These are phyloP conservation scores for Thinopyrum obtusiflorum DNA, from an alignment of 202 grass and related monocot species.

Conservation along the genomic window DNA sequence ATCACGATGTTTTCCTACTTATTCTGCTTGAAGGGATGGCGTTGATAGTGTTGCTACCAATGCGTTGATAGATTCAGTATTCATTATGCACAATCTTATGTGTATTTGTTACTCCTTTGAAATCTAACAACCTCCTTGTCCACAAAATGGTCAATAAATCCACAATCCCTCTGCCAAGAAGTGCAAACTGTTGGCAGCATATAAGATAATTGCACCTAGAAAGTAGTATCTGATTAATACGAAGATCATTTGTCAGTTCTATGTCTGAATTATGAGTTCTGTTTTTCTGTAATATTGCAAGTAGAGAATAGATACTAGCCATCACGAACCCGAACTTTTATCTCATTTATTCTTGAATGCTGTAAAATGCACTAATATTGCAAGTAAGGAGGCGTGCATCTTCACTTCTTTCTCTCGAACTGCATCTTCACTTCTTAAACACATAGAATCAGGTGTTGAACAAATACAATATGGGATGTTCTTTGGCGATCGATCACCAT, in stretches of 20 bases:
- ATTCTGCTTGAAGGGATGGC: not conserved
- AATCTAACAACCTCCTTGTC: too few relatives aligned
- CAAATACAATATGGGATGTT: not conserved
- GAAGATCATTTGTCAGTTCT: not conserved
- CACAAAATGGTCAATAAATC: not conserved
- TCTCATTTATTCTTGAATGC: not conserved
- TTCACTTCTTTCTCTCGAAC: too few relatives aligned
- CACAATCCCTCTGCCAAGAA: not conserved
- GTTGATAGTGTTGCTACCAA: not conserved
- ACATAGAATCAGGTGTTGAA: not conserved
- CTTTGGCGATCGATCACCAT: not conserved
- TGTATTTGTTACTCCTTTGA: too few relatives aligned
- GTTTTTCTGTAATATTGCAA: not conserved
- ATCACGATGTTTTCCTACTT: not conserved
- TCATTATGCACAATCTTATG: too few relatives aligned
- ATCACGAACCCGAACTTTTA: not conserved
- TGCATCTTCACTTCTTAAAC: not conserved
- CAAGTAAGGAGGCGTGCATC: not conserved
- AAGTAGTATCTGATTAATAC: not conserved
- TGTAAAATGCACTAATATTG: not conserved
- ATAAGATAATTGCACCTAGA: too few relatives aligned
- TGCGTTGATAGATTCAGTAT: too few relatives aligned
- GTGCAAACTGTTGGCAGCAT: not conserved
- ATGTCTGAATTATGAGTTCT: not conserved
- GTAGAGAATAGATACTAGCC: not conserved